These are phyloP conservation scores for Alternaria rosae DNA, from an alignment of 2,329 filamentous ascomycete genomes.

Conservation along the genomic window DNA sequence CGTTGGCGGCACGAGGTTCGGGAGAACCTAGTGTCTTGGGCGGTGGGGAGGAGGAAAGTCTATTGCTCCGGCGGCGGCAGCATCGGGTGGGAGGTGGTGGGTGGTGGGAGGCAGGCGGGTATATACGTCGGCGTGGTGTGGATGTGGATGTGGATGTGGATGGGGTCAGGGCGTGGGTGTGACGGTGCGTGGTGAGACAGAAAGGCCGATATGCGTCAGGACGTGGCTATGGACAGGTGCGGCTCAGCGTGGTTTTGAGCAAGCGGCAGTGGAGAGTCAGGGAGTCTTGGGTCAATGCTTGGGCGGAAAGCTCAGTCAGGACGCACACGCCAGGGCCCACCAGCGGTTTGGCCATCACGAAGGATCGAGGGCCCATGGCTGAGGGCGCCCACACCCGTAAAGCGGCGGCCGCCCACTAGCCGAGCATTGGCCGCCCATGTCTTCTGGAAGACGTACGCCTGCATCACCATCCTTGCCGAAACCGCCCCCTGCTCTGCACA, in stretches of 20 bases:
- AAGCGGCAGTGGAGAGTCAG: constrained; percentile 26
- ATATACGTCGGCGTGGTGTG: constrained; percentile 6
- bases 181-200: constrained; percentile 32
- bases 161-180: neutral
- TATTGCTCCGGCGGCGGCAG: constrained; percentile 8
- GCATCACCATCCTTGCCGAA: constrained; percentile 15
- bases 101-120: neutral
- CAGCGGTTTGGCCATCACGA: constrained; percentile 21
- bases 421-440: constrained; percentile 9
- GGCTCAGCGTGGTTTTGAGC: constrained; percentile 51
- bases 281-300: constrained; percentile 26
- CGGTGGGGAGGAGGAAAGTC: constrained; percentile 3
- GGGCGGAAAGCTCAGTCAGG: constrained; percentile 30
- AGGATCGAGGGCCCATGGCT: constrained; percentile 16
- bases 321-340: constrained; percentile 23
- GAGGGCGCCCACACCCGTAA: constrained; percentile 12
- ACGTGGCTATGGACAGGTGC: constrained; percentile 33
- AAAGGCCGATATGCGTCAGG: constrained; percentile 23
- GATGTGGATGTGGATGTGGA: no score
- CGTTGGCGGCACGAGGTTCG: constrained; percentile 44
- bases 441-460: constrained; percentile 34
- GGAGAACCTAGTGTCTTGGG: constrained; percentile 41
- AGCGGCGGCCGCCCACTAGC: constrained; percentile 16
- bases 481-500: constrained; percentile 6
- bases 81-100: neutral